Evolutionary conservation across 2,329 filamentous ascomycete species (phyloP).

Genomic region (Alternaria gaisen): DNA sequence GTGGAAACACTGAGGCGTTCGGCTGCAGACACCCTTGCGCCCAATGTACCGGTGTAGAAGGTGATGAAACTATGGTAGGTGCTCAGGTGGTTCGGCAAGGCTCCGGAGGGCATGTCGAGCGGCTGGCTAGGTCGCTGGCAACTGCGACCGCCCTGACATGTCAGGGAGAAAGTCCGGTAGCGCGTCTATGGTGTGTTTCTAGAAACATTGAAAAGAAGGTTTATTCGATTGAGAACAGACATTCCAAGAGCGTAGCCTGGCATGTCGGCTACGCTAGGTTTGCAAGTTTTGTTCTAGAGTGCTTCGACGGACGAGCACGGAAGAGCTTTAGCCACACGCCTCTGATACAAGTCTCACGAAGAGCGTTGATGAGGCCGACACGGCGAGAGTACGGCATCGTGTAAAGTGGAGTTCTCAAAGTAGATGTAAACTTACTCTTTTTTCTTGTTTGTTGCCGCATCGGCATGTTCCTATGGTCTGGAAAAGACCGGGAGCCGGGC

Average conservation of each 20-base stretch:
- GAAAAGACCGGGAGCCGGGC: neutral
- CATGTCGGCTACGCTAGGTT: neutral
- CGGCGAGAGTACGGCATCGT: slow-evolving; percentile 12
- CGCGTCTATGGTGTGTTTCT: slow-evolving; percentile 13
- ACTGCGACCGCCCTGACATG: slow-evolving; percentile 2
- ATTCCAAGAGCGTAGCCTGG: neutral
- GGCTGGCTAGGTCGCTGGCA: slow-evolving; percentile 7
- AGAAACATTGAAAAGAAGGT: slow-evolving; percentile 15
- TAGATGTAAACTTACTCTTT: neutral
- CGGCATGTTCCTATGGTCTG: neutral
- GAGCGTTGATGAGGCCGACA: neutral
- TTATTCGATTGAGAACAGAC: slow-evolving; percentile 1
- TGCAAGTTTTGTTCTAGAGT: slow-evolving; percentile 6
- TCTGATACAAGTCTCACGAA: slow-evolving; percentile 1
- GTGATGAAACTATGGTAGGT: slow-evolving; percentile 15
- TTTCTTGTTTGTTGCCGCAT: neutral
- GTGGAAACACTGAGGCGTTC: slow-evolving; percentile 5
- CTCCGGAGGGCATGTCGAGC: slow-evolving; percentile 22
- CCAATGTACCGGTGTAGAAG: slow-evolving; percentile 11
- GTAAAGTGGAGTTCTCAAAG: neutral
- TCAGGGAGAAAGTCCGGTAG: slow-evolving; percentile 11
- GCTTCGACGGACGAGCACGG: neutral
- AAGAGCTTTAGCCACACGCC: neutral
- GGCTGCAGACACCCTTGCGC: slow-evolving; percentile 9
- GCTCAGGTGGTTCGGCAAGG: slow-evolving; percentile 15